phyloP scores from a whole-genome alignment of 139 green algal species.

The Picochlorum sp. region DNA sequence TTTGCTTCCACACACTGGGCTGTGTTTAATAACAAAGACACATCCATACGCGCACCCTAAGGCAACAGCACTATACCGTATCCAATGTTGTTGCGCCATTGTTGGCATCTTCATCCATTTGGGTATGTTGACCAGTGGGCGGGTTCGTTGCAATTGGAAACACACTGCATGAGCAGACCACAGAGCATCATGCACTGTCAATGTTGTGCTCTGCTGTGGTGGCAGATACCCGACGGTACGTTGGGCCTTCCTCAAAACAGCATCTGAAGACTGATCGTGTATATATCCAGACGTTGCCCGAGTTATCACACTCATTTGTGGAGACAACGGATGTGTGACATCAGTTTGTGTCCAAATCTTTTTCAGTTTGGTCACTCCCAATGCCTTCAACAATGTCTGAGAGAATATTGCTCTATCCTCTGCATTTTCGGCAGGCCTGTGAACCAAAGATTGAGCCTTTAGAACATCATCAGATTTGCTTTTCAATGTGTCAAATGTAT shows the following conservation, averaged over 20 bases:
- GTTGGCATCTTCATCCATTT: slow-evolving; percentile 32
- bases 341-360: slow-evolving; percentile 1
- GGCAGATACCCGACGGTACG: too few species aligned
- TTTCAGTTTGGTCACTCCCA: neutral
- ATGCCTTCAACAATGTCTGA: slow-evolving; percentile 10
- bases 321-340: neutral
- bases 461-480: slow-evolving; percentile 10
- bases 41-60: slow-evolving; percentile 14
- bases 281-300: too few species aligned
- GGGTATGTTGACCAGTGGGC: slow-evolving; percentile 27
- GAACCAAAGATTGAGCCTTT: slow-evolving; percentile 7
- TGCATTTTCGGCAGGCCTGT: slow-evolving; percentile 2
- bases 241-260: too few species aligned
- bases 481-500: slow-evolving; percentile 9
- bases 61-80: slow-evolving; percentile 39
- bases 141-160: neutral
- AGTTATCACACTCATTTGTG: too few species aligned
- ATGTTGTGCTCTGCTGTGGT: neutral
- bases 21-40: slow-evolving; percentile 63
- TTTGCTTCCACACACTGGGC: slow-evolving; percentile 51
- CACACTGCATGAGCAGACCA: neutral
- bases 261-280: too few species aligned
- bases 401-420: slow-evolving; percentile 10
- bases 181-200: slow-evolving; percentile 1
- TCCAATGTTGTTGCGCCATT: slow-evolving; percentile 60